Base-by-base conservation (phyloP, 495 filamentous ascomycete genomes). In the Cudoniella acicularis region DNA sequence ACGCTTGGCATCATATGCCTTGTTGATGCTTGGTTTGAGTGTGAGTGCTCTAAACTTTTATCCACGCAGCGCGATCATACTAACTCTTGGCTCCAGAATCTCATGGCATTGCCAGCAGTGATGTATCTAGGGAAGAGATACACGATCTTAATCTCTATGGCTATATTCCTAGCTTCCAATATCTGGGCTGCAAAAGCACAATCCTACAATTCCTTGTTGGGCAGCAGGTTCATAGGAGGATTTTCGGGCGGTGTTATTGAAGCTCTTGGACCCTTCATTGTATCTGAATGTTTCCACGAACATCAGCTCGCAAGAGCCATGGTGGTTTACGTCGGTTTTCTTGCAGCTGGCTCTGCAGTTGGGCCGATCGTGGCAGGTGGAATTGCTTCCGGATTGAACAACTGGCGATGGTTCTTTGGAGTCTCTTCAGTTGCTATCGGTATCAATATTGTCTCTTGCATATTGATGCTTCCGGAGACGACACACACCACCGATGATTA, bases 391-490 rank as follows among this genome's bases (percentile, higher is more conserved):
- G 52, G 52, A 42, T 22, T 45, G 8, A 3, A 54, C 18, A 54
- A 13, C n/a, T 54, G 52, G 52, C 27, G 30, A 2, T 54, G 52
- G 52, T 22, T 54, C 20, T 54, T 54, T 45, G 36, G 36, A 3
- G 45, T 54, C 52, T 21, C 52, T 4, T 42, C 52, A 2, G 45
- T 54, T 24, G 27, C 36, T 18, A 54, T 45, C 20, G 52, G 52
- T 22, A 27, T 45, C 30, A 54, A 54, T 45, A 27, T 54, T 3
- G 18, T 54, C 21, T 23, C 21, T 17, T 54, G 21, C 36, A 24
- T 54, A 3, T 43, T 54, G 13, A 54, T 54, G 52, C 36, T 54
- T 21, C 52, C 52, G 3, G 52, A 54, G 30, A 54, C 52, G 21
- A 54, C 36, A 4, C 52, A 54, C 13, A 43, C 21, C 17, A 54